Percentiles rank a stretch among this genome's conserved stretches.
phyloP scores from a whole-genome alignment of 306 rosid species.

The Prunus fruticosa region DNA sequence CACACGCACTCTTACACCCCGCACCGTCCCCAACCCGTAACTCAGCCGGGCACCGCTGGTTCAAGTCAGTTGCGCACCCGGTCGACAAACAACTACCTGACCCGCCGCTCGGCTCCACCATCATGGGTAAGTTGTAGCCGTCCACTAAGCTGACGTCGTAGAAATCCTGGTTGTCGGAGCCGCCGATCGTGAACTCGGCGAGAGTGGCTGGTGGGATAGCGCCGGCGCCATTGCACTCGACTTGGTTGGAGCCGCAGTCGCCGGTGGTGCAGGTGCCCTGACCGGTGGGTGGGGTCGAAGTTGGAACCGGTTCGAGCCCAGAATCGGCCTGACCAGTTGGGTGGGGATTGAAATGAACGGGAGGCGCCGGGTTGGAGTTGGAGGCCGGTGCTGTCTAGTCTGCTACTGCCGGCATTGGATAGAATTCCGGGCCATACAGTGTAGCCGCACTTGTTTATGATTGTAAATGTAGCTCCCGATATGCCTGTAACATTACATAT shows the following conservation, averaged over 20 bases:
- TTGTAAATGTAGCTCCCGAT: constrained; percentile 42
- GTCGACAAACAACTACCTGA: constrained; percentile 52
- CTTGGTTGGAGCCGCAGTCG: constrained; percentile 64
- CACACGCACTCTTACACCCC: constrained; percentile 71
- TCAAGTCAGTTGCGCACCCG: constrained; percentile 58
- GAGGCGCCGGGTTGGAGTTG: constrained; percentile 51
- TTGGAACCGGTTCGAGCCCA: constrained; percentile 72
- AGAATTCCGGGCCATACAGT: constrained; percentile 67
- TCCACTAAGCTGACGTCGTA: constrained; percentile 78
- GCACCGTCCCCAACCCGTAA: constrained; percentile 30
- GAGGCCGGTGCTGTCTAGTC: constrained; percentile 56
- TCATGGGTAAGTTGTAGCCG: constrained; percentile 55
- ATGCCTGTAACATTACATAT: constrained; percentile 15
- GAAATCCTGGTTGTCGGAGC: constrained; percentile 40
- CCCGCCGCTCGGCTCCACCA: constrained; percentile 47
- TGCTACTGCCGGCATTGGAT: constrained; percentile 46
- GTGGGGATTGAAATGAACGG: constrained; percentile 38
- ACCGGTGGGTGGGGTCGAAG: constrained; percentile 43
- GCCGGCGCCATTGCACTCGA: constrained; percentile 62
- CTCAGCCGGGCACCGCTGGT: constrained; percentile 58
- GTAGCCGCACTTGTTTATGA: constrained; percentile 52
- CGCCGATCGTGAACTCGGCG: constrained; percentile 63
- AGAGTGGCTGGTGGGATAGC: constrained; percentile 63
- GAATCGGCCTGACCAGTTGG: constrained; percentile 65
- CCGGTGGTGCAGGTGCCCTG: constrained; percentile 54